Evolutionary conservation across 306 rosid species (phyloP), one percentile per base, ranked within the genome.

Genomic region (Carpinus fangiana): DNA sequence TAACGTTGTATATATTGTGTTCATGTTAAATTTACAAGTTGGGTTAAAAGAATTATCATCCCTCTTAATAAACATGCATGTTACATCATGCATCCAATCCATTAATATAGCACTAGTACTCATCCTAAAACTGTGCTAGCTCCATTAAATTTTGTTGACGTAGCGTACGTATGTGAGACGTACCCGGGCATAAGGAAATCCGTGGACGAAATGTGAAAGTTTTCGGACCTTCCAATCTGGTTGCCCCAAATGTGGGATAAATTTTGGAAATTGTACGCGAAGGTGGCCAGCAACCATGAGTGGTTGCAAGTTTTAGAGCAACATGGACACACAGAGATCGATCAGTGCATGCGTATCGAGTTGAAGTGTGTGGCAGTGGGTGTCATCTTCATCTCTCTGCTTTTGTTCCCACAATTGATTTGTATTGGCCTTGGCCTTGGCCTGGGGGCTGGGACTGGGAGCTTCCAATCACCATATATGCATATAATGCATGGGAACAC

Each of bases 361-460:
- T 82, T 80, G 71, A 62, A 62, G 52, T 3, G 47, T 18, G 84
- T 84, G 26, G 26, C 26, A 23, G 26, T 23, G 81, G 79, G 79
- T 81, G 45, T 84, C 91, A 81, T 87, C 85, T 79, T 74, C 82
- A 53, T 53, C 47, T 45, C 47, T 75, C 71, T 78, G 76, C 73
- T 80, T 89, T 84, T 77, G 68, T 59, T 53, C 68, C 81, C 73
- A 74, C 79, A 65, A 34, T 23, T 23, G 26, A 23, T 66, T 72
- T 79, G 28, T 70, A 48, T 72, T 55, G 76, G 34, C 34, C 2
- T 1, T 31, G 34, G 34, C 34, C 34, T 31, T 2, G 34, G 34
- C 2, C 34, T 31, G 21, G 56, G 51, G 79, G 82, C 76, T 31
- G 34, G 34, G 34, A 31, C 34, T 31, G 21, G 56, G 51, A 81